Percentiles rank a stretch among this genome's conserved stretches.
phyloP scores from a whole-genome alignment of 768 basidiomycete genomes.

The Boletus barrowsii region DNA sequence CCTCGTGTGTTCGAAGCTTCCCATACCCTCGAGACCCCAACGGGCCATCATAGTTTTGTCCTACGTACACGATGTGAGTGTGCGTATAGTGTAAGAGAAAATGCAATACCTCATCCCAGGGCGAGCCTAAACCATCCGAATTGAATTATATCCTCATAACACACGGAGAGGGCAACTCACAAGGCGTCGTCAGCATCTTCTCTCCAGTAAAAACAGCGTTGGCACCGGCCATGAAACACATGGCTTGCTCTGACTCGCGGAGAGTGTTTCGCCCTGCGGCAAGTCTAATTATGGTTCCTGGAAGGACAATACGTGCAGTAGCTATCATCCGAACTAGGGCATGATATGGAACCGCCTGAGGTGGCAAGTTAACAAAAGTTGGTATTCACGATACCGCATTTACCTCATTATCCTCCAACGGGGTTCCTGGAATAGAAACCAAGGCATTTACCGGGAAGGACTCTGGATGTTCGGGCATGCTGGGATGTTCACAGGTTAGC shows the following conservation, averaged over 20 bases:
- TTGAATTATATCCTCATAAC: slow-evolving; percentile 3
- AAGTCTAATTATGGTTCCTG: slow-evolving; percentile 89
- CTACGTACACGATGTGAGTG: slow-evolving; percentile 32
- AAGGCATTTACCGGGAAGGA: slow-evolving; percentile 98
- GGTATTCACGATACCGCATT: slow-evolving; percentile 10
- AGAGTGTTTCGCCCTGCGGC: slow-evolving; percentile 92
- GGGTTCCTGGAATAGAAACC: slow-evolving; percentile 93
- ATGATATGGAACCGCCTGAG: slow-evolving; percentile 75
- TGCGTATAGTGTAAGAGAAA: neutral
- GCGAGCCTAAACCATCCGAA: slow-evolving; percentile 54
- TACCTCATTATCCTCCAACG: slow-evolving; percentile 87
- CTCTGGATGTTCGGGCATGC: slow-evolving; percentile 96
- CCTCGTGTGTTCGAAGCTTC: slow-evolving; percentile 74
- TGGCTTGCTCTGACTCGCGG: slow-evolving; percentile 87
- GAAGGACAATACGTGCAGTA: slow-evolving; percentile 89
- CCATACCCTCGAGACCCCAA: slow-evolving; percentile 92
- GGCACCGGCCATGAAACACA: slow-evolving; percentile 98
- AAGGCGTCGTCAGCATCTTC: slow-evolving; percentile 95
- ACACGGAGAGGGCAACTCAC: slow-evolving; percentile 43
- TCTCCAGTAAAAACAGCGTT: slow-evolving; percentile 99
- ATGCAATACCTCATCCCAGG: slow-evolving; percentile 82
- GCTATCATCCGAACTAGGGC: slow-evolving; percentile 91
- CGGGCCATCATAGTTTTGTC: slow-evolving; percentile 92
- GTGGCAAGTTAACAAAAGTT: slow-evolving; percentile 11
- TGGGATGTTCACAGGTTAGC: slow-evolving; percentile 29